Base-by-base conservation (phyloP, 257 asterid species). In the Asclepias syriaca region DNA sequence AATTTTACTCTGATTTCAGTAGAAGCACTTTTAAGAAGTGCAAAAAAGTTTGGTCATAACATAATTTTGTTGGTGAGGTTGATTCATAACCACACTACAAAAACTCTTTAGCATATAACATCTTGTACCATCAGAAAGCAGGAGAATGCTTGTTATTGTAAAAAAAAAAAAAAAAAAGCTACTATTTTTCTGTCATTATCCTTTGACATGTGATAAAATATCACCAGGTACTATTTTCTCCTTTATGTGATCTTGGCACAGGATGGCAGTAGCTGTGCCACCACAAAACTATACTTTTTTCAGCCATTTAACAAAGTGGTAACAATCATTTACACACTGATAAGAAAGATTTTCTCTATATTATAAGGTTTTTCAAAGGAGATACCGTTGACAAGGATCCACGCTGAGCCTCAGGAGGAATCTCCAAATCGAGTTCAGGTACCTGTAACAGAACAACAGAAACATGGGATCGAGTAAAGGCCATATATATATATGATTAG, bases 391-490 rank as follows among this genome's bases (percentile, higher is more conserved):
- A 90, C 85, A 95, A 80, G 29, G 97, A 92, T 76, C 99, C 98
- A 68, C 97, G 88, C 84, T 95, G 98, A 77, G 99, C 92, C 81
- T 95, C 99, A 0, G 96, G 96, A 57, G 98, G 99, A 72, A 95
- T 92, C 88, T 92, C 98, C 72, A 95, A 90, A 77, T 90, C 96
- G 72, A 95, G 82, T 78, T 92, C 97, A 45, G 98, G 98, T 58
- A 95, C 87, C 99, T 95, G 88, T 74, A 50, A 69, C 49, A 65
- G 48, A 61, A 43, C 22, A 22, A 61, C 63, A 57, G 40, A 39
- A 60, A 32, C 7, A 58, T 37, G 67, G 2, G 43, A 1, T 19
- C 37, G 27, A 37, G 46, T 24, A 24, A 24, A 24, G 27, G 27
- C 27, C 27, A 24, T 24, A 24, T 24, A 24, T 24, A 32, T 48